Evolutionary conservation across 257 asterid genomes (phyloP).

Genomic region (Nicotiana paniculata): DNA sequence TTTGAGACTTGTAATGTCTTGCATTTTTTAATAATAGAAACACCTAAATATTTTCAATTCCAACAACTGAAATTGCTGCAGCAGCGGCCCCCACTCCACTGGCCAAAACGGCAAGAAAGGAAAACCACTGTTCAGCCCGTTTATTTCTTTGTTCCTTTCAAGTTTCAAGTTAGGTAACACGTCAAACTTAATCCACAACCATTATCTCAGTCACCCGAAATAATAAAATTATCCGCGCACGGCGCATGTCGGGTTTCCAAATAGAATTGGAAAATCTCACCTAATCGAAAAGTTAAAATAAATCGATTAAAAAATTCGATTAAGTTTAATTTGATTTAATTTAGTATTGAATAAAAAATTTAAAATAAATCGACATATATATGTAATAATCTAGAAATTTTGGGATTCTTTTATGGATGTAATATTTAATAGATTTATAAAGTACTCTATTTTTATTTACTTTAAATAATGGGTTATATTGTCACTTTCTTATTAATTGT

Average conservation of each 20-base stretch:
- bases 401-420: too few species aligned
- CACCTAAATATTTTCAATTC: not conserved
- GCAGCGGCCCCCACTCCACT: not conserved
- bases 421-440: too few species aligned
- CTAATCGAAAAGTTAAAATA: too few species aligned
- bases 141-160: not conserved
- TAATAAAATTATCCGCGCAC: not conserved
- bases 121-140: not conserved
- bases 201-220: not conserved
- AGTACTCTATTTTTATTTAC: too few species aligned
- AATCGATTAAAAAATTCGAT: too few species aligned
- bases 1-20: not conserved
- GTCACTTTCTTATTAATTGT: too few species aligned
- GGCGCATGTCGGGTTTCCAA: too few species aligned
- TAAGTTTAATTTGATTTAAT: fast-evolving
- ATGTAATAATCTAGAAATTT: too few species aligned
- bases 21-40: not conserved
- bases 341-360: too few species aligned
- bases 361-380: too few species aligned
- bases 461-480: too few species aligned
- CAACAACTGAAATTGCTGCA: not conserved
- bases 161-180: not conserved
- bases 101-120: not conserved
- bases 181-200: not conserved
- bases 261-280: too few species aligned